Base-by-base conservation (phyloP, 352 stramenopile genomes). In the Globisporangium camurandrum region DNA sequence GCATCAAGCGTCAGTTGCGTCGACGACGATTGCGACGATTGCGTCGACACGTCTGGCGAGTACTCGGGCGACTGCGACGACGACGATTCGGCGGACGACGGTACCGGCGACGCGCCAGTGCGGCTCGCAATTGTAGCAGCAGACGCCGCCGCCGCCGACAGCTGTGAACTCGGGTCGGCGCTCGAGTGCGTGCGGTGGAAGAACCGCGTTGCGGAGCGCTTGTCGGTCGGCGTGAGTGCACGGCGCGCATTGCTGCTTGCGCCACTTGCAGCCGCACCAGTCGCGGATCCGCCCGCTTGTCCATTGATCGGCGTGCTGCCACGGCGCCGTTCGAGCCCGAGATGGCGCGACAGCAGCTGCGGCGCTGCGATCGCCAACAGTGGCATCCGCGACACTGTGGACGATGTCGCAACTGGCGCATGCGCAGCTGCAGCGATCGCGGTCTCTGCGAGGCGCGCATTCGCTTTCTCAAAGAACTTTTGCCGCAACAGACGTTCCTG, bases 401-500 rank as follows among this genome's bases (percentile, higher is more conserved):
- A 4, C 33, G 12, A n/a, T 17, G 33, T 12, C 12, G 33, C 33
- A 2, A 17, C 19, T n/a, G n/a, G n/a, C n/a, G n/a, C 23, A 82
- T 61, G 16, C 49, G 57, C 47, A 84, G 51, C 40, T 66, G 66
- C 12, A 67, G 26, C 14, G 64, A 57, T 2, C 3, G 22, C 40
- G 19, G 22, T 23, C 4, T 10, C 19, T 12, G 14, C 17, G 27
- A 86, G 63, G 44, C 64, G 82, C n/a, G 63, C 67, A 30, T 81
- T 85, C 17, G 69, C 68, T 51, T 91, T 91, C 17, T 75, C 73
- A 34, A 89, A 89, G 59, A 83, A 91, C 22, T 71, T 72, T 24
- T 84, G 77, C 0, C 82, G 80, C 20, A 93, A 26, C 40, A 88
- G 61, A 48, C 86, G 87, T 24, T 91, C 64, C 50, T 93, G 76